A percentile compares a stretch with the other conserved stretches of the same genome.
Conservation (phyloP, 495 filamentous ascomycete genomes). For the Aspergillus saccharolyticus region DNA sequence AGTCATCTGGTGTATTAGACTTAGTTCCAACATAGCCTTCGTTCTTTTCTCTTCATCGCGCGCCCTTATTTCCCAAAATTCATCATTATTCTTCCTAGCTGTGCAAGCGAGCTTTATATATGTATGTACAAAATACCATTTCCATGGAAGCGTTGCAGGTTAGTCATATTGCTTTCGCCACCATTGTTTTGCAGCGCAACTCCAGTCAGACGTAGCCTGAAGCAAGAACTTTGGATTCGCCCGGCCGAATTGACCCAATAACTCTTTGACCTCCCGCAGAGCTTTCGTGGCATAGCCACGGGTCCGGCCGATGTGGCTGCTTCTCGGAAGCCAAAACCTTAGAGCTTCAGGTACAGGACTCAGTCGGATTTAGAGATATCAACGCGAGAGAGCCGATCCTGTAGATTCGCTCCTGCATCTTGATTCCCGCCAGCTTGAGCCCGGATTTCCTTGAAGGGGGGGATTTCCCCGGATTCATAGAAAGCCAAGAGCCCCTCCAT, state of each 20-base stretch:
- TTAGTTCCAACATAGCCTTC: conserved; percentile 22
- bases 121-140: conserved; percentile 16
- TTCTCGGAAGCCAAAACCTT: too few species aligned
- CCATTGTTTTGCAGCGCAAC: neutral
- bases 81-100: conserved; percentile 6
- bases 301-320: too few species aligned
- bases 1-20: conserved; percentile 20
- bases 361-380: too few species aligned
- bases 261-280: too few species aligned
- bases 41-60: conserved; percentile 19
- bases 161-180: too few species aligned
- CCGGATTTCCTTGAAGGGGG: conserved; percentile 36
- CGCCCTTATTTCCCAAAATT: neutral
- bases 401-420: neutral
- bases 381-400: neutral
- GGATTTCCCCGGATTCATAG: conserved; percentile 52
- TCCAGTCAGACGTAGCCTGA: neutral
- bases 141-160: neutral
- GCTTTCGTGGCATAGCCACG: too few species aligned
- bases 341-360: too few species aligned
- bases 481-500: conserved; percentile 71
- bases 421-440: neutral
- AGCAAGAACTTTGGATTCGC: too few species aligned
- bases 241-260: too few species aligned
- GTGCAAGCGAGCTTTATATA: conserved; percentile 12